Evolutionary conservation across 1,284 basidiomycete species (phyloP), one percentile per base, ranked within the genome.

Genomic region (Tetrapyrgos nigripes): DNA sequence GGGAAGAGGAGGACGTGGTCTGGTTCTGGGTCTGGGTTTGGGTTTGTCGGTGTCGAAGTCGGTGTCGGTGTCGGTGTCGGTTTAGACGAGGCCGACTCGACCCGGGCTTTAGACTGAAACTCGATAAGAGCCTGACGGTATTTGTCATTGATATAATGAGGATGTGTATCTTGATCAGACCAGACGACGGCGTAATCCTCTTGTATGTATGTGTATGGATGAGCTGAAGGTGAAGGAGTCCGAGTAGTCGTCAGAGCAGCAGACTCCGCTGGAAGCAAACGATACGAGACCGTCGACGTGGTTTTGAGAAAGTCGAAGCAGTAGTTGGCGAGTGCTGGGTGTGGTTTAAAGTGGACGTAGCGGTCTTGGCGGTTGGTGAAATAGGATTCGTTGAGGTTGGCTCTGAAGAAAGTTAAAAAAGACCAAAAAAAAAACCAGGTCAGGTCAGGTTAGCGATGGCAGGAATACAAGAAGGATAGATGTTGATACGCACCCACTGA

Each of bases 351-450:
- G 58, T 89, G 85, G 19, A 99, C 75, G 73, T 99, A 99, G 24
- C 97, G 89, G 74, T 99, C 97, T 77, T 97, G 93, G 19, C 97
- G 87, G 67, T 98, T 87, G 1, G 94, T 92, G 66, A 99, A 99
- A 74, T 99, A 99, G 27, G 96, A 94, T 54, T 85, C 83, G 67
- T 92, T 96, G 48, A 99, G 81, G 71, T 99, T 99, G n/a, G 97
- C 97, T 1, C 96, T 97, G 33, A n/a, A n/a, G n/a, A n/a, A n/a
- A n/a, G n/a, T n/a, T 44, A 44, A 59, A 64, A 19, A 23, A 29
- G 19, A 59, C 28, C 62, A 57, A 29, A 31, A 5, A 50, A n/a
- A n/a, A n/a, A n/a, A n/a, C n/a, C n/a, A 28, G 55, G 9, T 44
- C 8, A n/a, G 28, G 21, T 14, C 19, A 37, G 27, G n/a, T 19